Evolutionary conservation across 345 rosid genomes (phyloP).

Genomic region (Limnanthes douglasii): DNA sequence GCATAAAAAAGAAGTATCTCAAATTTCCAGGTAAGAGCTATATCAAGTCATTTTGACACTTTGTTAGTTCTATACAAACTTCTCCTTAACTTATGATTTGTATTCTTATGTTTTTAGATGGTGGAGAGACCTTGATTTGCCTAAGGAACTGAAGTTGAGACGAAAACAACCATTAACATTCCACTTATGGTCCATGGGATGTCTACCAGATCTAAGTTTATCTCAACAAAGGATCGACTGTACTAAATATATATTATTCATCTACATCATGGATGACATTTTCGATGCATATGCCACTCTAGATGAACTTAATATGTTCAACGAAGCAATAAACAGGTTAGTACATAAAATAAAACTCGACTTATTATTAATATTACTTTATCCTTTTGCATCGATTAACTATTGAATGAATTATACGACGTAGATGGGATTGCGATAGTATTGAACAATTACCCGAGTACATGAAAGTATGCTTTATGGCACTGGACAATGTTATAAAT

Average conservation of each 20-base stretch:
- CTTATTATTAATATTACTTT: no score
- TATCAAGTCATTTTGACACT: neutral
- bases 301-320: conserved; percentile 31
- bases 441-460: conserved; percentile 17
- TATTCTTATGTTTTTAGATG: conserved; percentile 23
- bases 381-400: neutral
- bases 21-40: conserved; percentile 11
- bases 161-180: conserved; percentile 45
- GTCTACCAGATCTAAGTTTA: conserved; percentile 28
- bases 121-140: conserved; percentile 40
- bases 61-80: neutral
- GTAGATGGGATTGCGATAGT: conserved; percentile 26
- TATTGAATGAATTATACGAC: neutral
- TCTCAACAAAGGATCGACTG: conserved; percentile 30
- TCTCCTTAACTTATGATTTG: no score
- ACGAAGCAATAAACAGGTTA: conserved; percentile 25
- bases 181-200: conserved; percentile 30
- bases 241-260: conserved; percentile 34
- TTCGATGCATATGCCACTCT: conserved; percentile 30
- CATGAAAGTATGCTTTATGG: conserved; percentile 29
- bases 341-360: no score
- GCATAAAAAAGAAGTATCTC: conserved; percentile 19
- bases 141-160: conserved; percentile 23
- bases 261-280: conserved; percentile 42
- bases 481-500: conserved; percentile 19